These are phyloP conservation scores for Boletus sp. DNA, from an alignment of 768 basidiomycete genomes.

Conservation along the genomic window DNA sequence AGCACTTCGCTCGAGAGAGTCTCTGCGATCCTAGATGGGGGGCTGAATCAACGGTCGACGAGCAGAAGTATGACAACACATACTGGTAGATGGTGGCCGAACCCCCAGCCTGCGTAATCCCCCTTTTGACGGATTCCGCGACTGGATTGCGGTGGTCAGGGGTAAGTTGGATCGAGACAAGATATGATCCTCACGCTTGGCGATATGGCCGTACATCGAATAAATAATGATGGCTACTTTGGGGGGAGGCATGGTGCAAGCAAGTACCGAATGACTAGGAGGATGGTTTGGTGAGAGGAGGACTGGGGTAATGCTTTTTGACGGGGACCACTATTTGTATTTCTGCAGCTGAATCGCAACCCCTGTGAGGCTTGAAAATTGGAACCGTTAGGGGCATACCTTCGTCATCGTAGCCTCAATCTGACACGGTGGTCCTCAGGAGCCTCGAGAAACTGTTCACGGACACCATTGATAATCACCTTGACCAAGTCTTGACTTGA, in stretches of 20 bases:
- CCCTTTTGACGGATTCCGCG: slow-evolving; percentile 49
- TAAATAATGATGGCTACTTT: slow-evolving; percentile 71
- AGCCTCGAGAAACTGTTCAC: background rate
- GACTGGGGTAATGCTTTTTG: background rate
- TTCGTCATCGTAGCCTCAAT: background rate
- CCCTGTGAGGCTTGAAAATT: background rate
- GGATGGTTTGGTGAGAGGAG: background rate
- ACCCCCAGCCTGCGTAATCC: slow-evolving; percentile 49
- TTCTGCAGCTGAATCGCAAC: background rate
- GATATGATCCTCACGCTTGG: slow-evolving; percentile 45
- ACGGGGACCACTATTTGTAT: slow-evolving; percentile 13
- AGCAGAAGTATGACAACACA: slow-evolving; percentile 14
- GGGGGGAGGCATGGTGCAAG: slow-evolving; percentile 43
- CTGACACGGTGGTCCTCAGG: too few species aligned
- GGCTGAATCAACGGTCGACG: background rate
- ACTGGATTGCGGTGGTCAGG: slow-evolving; percentile 39
- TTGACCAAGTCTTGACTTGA: background rate
- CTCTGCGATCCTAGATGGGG: slow-evolving; percentile 60
- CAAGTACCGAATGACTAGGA: background rate
- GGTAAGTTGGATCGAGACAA: background rate
- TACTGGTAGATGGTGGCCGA: slow-evolving; percentile 53
- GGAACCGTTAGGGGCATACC: slow-evolving; percentile 8
- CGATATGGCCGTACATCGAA: slow-evolving; percentile 71
- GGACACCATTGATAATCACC: background rate
- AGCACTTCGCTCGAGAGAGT: slow-evolving; percentile 72